Percentiles rank a stretch among this genome's conserved stretches.
These are phyloP conservation scores for Tardiomyces digboiensis DNA, from an alignment of 1,139 yeast genomes.

Conservation along the genomic window DNA sequence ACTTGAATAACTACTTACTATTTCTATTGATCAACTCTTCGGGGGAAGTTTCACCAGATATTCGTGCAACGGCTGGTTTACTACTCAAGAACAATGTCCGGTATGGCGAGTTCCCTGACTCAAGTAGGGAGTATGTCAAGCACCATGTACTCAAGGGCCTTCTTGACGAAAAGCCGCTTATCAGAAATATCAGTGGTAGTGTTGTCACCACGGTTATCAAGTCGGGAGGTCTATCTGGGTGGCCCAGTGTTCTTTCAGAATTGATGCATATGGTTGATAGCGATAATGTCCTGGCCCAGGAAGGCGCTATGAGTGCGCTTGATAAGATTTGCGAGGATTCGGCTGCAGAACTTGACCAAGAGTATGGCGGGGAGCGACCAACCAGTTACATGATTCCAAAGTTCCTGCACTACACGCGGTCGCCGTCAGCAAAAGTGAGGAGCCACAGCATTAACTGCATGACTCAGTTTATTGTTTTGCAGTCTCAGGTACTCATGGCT, in stretches of 20 bases:
- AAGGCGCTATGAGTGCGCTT: constrained; percentile 76
- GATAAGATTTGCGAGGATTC: constrained; percentile 87
- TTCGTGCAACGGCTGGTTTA: constrained; percentile 86
- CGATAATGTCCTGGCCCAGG: constrained; percentile 40
- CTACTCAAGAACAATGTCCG: constrained; percentile 57
- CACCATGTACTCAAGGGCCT: constrained; percentile 63
- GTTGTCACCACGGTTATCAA: constrained; percentile 78
- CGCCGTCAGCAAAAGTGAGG: constrained; percentile 40
- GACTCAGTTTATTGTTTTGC: constrained; percentile 64
- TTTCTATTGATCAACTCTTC: constrained; percentile 53
- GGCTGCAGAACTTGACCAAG: constrained; percentile 45
- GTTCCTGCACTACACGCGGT: constrained; percentile 41
- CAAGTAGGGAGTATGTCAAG: constrained; percentile 36
- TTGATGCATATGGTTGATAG: constrained; percentile 49
- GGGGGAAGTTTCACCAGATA: constrained; percentile 37
- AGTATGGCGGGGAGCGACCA: constrained; percentile 58
- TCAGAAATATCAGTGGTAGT: constrained; percentile 83
- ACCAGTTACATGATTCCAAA: constrained; percentile 57
- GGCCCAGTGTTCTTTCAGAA: constrained; percentile 70
- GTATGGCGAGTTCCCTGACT: constrained; percentile 21
- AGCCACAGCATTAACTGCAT: constrained; percentile 63
- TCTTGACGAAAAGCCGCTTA: constrained; percentile 45
- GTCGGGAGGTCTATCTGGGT: constrained; percentile 55
- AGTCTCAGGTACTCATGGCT: constrained; percentile 53
- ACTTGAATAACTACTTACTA: constrained; percentile 70